Base-by-base conservation (phyloP, 23 red algal genomes). In the Gracilaria gracilis region DNA sequence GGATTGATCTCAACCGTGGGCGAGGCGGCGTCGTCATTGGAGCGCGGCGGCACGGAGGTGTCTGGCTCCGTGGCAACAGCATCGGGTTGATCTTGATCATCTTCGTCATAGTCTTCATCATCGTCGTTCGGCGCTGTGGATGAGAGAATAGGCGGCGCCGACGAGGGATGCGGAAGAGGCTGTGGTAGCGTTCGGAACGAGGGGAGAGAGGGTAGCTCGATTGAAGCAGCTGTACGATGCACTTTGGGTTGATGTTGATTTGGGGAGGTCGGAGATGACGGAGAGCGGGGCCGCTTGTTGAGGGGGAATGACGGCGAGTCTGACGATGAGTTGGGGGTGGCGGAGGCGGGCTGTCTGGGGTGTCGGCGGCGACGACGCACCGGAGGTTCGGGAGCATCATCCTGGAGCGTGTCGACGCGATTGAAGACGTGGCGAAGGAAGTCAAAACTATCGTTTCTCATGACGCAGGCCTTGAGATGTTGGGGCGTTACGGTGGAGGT, bases 371-470 rank as follows among this genome's bases (percentile, higher is more conserved):
- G 69, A 78, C 85, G 85, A 23, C 66, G 62, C 25, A 36, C 27
- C 11, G 28, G 85, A 17, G 47, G 25, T 33, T 50, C 85, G 34
- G 46, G n/a, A 9, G 42, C 53, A 50, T 34, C 88, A 28, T 90
- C 67, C 51, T 78, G 66, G 2, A 75, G 31, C 51, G 62, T 38
- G 1, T 81, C 61, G 48, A 98, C 96, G 65, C 76, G 81, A 9
- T 67, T 40, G 39, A 98, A 79, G 40, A 81, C 71, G 20, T 59
- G 66, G 29, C 88, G 69, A 17, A 98, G 67, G 88, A 93, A 94
- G 62, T 95, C 87, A 81, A 95, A 97, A 49, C 80, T 79, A 4
- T 97, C 83, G 57, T 91, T 93, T 6, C 54, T 51, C 69, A 78
- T 79, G 21, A 98, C 91, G 74, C 75, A 74, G 20, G 42, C 44